A percentile compares a stretch with the other conserved stretches of the same genome.
Evolutionary conservation across 106 monocot genomes (phyloP).

Genomic region (Acanthochlamys bracteata): DNA sequence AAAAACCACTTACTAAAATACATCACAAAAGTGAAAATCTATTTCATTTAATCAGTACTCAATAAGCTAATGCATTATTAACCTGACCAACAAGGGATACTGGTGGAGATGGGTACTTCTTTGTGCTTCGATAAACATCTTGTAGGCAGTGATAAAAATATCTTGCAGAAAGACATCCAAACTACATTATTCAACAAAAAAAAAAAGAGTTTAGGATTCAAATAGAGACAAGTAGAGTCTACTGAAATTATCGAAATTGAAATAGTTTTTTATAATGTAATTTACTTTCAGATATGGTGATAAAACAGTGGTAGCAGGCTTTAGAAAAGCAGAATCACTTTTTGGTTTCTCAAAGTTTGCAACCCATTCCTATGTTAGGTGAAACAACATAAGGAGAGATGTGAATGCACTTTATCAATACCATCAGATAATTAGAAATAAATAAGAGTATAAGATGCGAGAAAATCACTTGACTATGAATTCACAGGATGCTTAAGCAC

Average conservation of each 20-base stretch:
- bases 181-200: slow-evolving; percentile 30
- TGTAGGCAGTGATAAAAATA: slow-evolving; percentile 70
- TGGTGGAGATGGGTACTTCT: slow-evolving; percentile 68
- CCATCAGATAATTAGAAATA: slow-evolving; percentile 5
- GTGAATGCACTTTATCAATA: too few species aligned
- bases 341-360: slow-evolving; percentile 95
- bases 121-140: slow-evolving; percentile 38
- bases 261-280: background rate
- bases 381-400: background rate
- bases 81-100: slow-evolving; percentile 90
- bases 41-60: background rate
- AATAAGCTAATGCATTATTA: slow-evolving; percentile 3
- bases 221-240: too few species aligned
- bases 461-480: too few species aligned
- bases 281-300: slow-evolving; percentile 91
- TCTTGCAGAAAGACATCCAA: slow-evolving; percentile 89
- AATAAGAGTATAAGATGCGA: too few species aligned
- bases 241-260: too few species aligned
- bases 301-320: slow-evolving; percentile 79
- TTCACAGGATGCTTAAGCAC: too few species aligned
- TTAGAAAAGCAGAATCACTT: slow-evolving; percentile 80
- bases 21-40: background rate
- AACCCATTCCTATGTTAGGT: slow-evolving; percentile 55
- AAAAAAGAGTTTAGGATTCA: too few species aligned
- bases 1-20: too few species aligned